These are phyloP conservation scores for Penicillium sp. DNA, from an alignment of 2,329 filamentous ascomycete genomes.

Conservation along the genomic window DNA sequence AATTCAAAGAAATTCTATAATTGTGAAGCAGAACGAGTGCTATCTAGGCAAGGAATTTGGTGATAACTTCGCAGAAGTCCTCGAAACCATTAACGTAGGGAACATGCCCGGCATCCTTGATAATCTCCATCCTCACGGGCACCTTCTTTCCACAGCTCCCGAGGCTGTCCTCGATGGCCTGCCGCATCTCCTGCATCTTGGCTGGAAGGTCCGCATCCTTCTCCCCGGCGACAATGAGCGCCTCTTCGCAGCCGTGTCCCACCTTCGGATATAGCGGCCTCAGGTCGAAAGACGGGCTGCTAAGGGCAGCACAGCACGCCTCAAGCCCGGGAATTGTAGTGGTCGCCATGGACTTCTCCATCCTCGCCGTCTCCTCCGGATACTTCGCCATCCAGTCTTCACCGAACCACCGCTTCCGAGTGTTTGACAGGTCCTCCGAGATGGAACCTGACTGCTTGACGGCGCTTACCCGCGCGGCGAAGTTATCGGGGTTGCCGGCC, in stretches of 20 bases:
- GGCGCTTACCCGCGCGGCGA: slow-evolving; percentile 37
- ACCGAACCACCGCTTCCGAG: slow-evolving; percentile 46
- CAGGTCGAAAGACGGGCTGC: slow-evolving; percentile 41
- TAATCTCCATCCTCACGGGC: slow-evolving; percentile 5
- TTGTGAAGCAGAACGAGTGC: background rate
- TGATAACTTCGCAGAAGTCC: slow-evolving; percentile 4
- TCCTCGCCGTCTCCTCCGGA: slow-evolving; percentile 36
- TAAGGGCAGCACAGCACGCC: slow-evolving; percentile 43
- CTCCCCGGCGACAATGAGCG: slow-evolving; percentile 43
- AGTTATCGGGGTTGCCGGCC: slow-evolving; percentile 38
- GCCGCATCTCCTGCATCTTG: slow-evolving; percentile 42
- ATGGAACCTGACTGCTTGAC: slow-evolving; percentile 35
- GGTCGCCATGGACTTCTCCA: slow-evolving; percentile 38
- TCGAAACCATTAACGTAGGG: slow-evolving; percentile 8
- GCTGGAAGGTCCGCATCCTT: slow-evolving; percentile 44
- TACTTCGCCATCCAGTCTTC: slow-evolving; percentile 39
- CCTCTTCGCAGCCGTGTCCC: slow-evolving; percentile 36
- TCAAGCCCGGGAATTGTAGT: slow-evolving; percentile 46
- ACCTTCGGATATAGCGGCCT: slow-evolving; percentile 35
- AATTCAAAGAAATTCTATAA: background rate
- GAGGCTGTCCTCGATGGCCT: slow-evolving; percentile 30
- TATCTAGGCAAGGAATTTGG: slow-evolving; percentile 5
- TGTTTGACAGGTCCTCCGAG: slow-evolving; percentile 31
- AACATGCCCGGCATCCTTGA: slow-evolving; percentile 6
- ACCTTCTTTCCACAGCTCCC: slow-evolving; percentile 6